These are phyloP conservation scores for Lachancea lanzarotensis DNA, from an alignment of 805 yeast species.

Conservation along the genomic window DNA sequence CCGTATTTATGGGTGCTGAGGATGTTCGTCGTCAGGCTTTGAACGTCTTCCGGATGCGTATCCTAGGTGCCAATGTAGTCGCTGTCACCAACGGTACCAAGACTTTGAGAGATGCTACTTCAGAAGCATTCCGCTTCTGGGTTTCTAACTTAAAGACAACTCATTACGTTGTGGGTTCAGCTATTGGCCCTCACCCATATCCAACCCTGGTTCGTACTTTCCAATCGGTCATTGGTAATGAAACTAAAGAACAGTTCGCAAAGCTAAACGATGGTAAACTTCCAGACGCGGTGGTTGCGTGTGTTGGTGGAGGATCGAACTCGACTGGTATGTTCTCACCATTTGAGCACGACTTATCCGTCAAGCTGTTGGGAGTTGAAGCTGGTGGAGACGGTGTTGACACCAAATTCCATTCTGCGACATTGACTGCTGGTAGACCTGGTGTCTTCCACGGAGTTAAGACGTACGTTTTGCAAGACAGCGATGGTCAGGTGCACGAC, in stretches of 20 bases:
- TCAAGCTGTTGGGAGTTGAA: constrained; percentile 85
- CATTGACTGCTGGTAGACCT: constrained; percentile 87
- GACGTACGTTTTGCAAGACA: constrained; percentile 85
- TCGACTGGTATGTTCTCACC: constrained; percentile 95
- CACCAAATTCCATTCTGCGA: constrained; percentile 87
- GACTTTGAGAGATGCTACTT: constrained; percentile 95
- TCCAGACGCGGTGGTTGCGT: constrained; percentile 93
- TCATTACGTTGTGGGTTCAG: constrained; percentile 95
- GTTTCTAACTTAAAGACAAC: constrained; percentile 80
- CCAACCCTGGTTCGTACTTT: constrained; percentile 97
- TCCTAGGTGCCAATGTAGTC: constrained; percentile 91
- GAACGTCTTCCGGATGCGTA: constrained; percentile 95
- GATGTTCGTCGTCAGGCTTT: constrained; percentile 98
- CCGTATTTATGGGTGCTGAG: constrained; percentile 98
- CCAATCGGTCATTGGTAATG: constrained; percentile 95
- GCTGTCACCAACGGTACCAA: constrained; percentile 92
- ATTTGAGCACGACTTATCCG: constrained; percentile 73
- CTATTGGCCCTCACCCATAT: constrained; percentile 99
- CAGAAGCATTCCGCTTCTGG: constrained; percentile 96
- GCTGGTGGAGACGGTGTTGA: constrained; percentile 98
- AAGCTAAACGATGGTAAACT: constrained; percentile 71
- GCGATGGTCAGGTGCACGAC: constrained; percentile 94
- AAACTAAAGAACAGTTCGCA: constrained; percentile 86
- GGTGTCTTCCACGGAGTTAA: constrained; percentile 98
- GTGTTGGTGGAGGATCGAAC: constrained; percentile 99